A percentile compares a stretch with the other conserved stretches of the same genome.
Evolutionary conservation across 2,329 filamentous ascomycete genomes (phyloP).

Genomic region (Trichophyton schoenleinii): DNA sequence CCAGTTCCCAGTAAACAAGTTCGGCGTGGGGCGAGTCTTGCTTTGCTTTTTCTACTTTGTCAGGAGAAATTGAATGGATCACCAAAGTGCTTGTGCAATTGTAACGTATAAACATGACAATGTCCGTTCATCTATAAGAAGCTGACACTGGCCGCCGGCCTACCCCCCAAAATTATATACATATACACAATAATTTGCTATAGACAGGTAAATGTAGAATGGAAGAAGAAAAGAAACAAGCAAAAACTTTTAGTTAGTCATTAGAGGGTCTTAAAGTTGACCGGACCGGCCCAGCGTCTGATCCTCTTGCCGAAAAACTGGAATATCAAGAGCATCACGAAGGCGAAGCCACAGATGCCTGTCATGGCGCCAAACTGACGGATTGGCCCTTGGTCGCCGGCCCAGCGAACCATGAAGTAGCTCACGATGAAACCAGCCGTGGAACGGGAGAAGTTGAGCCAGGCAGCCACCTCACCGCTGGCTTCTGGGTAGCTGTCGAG

Average conservation of each 20-base stretch:
- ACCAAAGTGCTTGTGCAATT: no score
- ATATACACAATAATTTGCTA: background rate
- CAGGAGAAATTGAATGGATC: no score
- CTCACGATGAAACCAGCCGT: constrained; percentile 41
- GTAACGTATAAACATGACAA: no score
- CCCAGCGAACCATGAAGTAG: constrained; percentile 44
- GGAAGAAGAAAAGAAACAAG: background rate
- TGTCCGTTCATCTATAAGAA: no score
- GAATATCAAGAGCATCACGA: constrained; percentile 26
- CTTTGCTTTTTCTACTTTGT: no score
- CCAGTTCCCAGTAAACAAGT: background rate
- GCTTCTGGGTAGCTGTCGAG: constrained; percentile 46
- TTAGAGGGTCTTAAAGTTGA: constrained; percentile 23
- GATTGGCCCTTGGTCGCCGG: constrained; percentile 31
- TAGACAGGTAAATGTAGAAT: background rate
- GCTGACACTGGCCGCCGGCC: no score
- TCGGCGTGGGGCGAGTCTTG: background rate
- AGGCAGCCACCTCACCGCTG: constrained; percentile 42
- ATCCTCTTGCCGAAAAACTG: constrained; percentile 29
- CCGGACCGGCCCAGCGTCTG: constrained; percentile 25
- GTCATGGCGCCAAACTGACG: constrained; percentile 38
- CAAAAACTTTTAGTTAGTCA: background rate
- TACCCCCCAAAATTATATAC: background rate
- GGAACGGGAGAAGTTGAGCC: constrained; percentile 40
- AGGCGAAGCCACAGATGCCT: constrained; percentile 28